Conservation (phyloP, 2,329 filamentous ascomycete species). For the Nothophoma quercina region DNA sequence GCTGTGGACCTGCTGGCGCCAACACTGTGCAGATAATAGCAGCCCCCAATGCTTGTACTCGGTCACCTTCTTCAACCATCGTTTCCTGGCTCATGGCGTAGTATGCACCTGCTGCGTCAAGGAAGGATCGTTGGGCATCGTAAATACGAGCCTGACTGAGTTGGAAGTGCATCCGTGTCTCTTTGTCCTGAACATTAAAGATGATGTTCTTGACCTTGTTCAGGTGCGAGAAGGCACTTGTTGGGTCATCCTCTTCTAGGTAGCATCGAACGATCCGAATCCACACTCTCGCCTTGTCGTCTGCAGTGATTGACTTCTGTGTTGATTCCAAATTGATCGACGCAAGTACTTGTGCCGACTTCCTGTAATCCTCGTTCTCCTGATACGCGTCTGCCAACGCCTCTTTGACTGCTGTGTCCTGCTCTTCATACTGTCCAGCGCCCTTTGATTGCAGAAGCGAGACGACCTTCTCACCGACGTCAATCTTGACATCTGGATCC, state of each 20-base stretch:
- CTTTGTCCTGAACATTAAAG: constrained; percentile 75
- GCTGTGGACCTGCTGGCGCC: constrained; percentile 85
- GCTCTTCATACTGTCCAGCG: constrained; percentile 79
- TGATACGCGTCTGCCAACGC: constrained; percentile 86
- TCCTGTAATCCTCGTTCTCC: constrained; percentile 77
- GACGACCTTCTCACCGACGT: constrained; percentile 78
- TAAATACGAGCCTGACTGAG: constrained; percentile 92
- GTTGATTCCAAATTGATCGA: constrained; percentile 89
- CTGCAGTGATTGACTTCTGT: constrained; percentile 81
- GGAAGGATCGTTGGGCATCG: constrained; percentile 87
- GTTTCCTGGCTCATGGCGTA: constrained; percentile 82
- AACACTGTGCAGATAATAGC: constrained; percentile 93
- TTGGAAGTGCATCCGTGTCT: constrained; percentile 83
- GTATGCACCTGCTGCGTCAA: constrained; percentile 87
- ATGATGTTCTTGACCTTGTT: constrained; percentile 97
- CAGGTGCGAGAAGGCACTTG: constrained; percentile 82
- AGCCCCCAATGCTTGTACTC: constrained; percentile 81
- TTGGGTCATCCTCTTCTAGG: constrained; percentile 91
- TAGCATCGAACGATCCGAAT: constrained; percentile 94
- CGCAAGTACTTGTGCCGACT: constrained; percentile 79
- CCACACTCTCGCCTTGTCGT: constrained; percentile 86
- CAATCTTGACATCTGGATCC: constrained; percentile 72
- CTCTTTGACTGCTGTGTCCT: constrained; percentile 79
- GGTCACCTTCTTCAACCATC: constrained; percentile 84
- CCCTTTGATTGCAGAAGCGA: constrained; percentile 70